These are phyloP conservation scores for Thermochaetoides dissita DNA, from an alignment of 2,329 filamentous ascomycete genomes.

Conservation along the genomic window DNA sequence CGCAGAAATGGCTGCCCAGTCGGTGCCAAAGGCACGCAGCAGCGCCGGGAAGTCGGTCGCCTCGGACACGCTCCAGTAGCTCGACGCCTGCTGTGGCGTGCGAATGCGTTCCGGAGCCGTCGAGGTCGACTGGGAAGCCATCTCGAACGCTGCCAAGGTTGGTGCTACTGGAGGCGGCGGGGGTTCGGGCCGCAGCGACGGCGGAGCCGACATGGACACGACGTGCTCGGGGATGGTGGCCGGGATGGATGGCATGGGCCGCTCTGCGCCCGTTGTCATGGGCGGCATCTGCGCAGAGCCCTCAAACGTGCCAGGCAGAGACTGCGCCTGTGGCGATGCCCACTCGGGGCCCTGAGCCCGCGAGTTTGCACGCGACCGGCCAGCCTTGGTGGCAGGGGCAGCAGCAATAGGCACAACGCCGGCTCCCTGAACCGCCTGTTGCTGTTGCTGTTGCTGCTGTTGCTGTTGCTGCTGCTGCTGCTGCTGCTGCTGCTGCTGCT, in stretches of 20 bases:
- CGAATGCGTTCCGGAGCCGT: constrained; percentile 34
- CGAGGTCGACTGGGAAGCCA: constrained; percentile 21
- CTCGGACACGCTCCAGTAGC: constrained; percentile 80
- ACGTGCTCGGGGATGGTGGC: constrained; percentile 33
- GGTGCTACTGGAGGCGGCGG: constrained; percentile 27
- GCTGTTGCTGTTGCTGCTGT: too few species aligned
- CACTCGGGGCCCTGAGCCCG: constrained; percentile 32
- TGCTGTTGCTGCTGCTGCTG: too few species aligned
- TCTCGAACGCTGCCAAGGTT: constrained; percentile 36
- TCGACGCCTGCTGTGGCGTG: constrained; percentile 48
- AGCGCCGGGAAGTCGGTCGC: constrained; percentile 62
- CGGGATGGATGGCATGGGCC: constrained; percentile 21
- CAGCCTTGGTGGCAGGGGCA: constrained; percentile 23
- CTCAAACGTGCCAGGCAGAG: constrained; percentile 29
- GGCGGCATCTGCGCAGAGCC: constrained; percentile 25
- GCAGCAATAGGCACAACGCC: constrained; percentile 29
- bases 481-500: too few species aligned
- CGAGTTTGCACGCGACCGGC: constrained; percentile 42
- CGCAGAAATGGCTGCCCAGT: constrained; percentile 60
- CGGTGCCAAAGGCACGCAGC: constrained; percentile 61
- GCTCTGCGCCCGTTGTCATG: constrained; percentile 20
- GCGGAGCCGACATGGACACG: constrained; percentile 31
- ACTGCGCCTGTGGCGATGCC: constrained; percentile 15
- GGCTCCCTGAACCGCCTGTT: constrained; percentile 25
- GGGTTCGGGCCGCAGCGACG: constrained; percentile 41